A percentile compares a stretch with the other conserved stretches of the same genome.
Conservation (phyloP, 1,284 basidiomycete genomes). For the Macrocystidia cucumis region DNA sequence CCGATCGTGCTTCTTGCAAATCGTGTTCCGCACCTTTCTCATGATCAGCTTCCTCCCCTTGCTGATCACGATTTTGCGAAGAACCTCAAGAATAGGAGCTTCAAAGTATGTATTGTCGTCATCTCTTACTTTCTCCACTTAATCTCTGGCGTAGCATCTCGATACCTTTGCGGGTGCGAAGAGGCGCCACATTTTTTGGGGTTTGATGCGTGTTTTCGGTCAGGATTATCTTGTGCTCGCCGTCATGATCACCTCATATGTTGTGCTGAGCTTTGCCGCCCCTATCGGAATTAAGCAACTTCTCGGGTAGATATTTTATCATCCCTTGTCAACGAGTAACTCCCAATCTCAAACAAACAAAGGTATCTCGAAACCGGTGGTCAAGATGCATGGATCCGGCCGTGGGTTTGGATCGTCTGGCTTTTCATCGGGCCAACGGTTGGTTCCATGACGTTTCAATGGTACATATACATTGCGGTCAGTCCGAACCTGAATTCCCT, state of each 20-base stretch:
- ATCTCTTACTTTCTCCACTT: conserved; percentile 21
- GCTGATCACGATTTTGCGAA: conserved; percentile 47
- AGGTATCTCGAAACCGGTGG: conserved; percentile 38
- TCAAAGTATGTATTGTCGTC: conserved; percentile 22
- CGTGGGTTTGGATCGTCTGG: conserved; percentile 58
- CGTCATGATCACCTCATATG: conserved; percentile 21
- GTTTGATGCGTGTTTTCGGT: conserved; percentile 19
- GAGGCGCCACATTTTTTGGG: conserved; percentile 26
- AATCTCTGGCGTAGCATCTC: conserved; percentile 24
- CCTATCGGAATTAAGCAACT: conserved; percentile 43
- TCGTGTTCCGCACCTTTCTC: conserved; percentile 31
- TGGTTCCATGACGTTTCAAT: conserved; percentile 31
- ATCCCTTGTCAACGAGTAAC: background rate
- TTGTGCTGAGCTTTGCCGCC: conserved; percentile 28
- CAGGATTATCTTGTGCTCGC: conserved; percentile 34
- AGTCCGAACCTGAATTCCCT: conserved; percentile 18
- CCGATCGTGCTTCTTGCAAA: conserved; percentile 39
- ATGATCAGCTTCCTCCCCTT: conserved; percentile 44
- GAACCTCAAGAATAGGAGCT: conserved; percentile 26
- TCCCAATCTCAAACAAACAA: conserved; percentile 4
- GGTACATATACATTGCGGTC: conserved; percentile 42
- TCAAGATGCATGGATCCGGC: conserved; percentile 27
- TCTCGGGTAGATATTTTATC: conserved; percentile 15
- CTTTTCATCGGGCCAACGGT: conserved; percentile 53
- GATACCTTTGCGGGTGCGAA: conserved; percentile 28